Percentiles rank a stretch among this genome's conserved stretches.
phyloP scores from a whole-genome alignment of 257 asterid species.

The Plantago ovata region DNA sequence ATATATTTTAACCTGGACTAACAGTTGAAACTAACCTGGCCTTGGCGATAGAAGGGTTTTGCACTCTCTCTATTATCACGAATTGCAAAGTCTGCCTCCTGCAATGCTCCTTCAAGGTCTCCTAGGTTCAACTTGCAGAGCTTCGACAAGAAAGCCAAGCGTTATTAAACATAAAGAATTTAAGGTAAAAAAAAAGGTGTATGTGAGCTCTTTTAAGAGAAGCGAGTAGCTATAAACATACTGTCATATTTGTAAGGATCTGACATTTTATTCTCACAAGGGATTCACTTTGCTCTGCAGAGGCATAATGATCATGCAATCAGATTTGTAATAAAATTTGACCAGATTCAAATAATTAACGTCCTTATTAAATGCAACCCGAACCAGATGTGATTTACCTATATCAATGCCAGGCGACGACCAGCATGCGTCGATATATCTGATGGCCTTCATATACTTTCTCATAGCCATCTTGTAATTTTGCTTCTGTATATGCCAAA shows the following conservation, averaged over 20 bases:
- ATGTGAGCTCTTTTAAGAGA: not conserved
- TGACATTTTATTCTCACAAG: conserved; percentile 64
- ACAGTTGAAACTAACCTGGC: conserved; percentile 56
- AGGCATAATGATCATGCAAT: conserved; percentile 16
- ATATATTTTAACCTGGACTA: not conserved
- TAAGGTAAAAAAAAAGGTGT: not conserved
- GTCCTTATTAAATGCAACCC: conserved; percentile 7
- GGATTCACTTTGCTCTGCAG: conserved; percentile 37
- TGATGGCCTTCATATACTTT: conserved; percentile 82
- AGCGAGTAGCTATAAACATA: conserved; percentile 34
- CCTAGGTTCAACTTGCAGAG: conserved; percentile 82
- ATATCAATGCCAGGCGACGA: conserved; percentile 61
- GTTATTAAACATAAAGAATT: conserved; percentile 6
- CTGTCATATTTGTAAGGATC: conserved; percentile 77
- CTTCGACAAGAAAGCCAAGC: conserved; percentile 31
- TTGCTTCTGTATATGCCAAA: conserved; percentile 43
- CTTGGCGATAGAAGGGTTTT: conserved; percentile 87
- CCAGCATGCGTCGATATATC: conserved; percentile 86
- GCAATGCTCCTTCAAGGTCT: conserved; percentile 74
- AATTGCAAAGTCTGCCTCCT: conserved; percentile 77
- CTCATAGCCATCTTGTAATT: conserved; percentile 88
- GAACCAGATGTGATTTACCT: conserved; percentile 36
- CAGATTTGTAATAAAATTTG: not conserved
- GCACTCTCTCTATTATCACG: conserved; percentile 79
- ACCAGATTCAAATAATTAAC: conserved; percentile 2